Base-by-base conservation (phyloP, 2,329 filamentous ascomycete species). In the Sarocladium oryzae region DNA sequence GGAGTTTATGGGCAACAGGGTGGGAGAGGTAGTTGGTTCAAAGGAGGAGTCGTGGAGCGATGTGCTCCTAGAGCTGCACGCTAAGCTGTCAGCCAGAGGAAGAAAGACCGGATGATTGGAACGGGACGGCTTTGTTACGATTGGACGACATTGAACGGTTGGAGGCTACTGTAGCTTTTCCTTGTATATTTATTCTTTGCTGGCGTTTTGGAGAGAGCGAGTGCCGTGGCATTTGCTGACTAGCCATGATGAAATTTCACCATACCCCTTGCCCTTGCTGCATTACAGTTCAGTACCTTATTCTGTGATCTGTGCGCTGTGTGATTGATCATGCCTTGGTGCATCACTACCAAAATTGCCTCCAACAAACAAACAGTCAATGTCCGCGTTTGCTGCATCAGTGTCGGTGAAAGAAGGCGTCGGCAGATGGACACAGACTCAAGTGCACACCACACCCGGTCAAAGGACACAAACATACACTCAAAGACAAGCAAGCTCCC, bases 1-100 rank as follows among this genome's bases (percentile, higher is more conserved):
- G n/a, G 85, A 89, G 51, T 90, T 87, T 57, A 62, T 93, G 55
- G 65, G 71, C 11, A 76, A 76, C 32, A 63, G 62, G 74, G 77
- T 63, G 69, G 85, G 60, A 66, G 73, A 43, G 57, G 60, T n/a
- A 66, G 54, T 64, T 52, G 55, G 64, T 56, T 54, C 63, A 52
- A 57, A 65, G 58, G 57, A 64, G 40, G 68, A 71, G 54, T 61
- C 63, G 13, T 85, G 82, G 82, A 75, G 74, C 51, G 72, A 76
- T 56, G 74, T 75, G 11, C 60, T 84, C 15, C 67, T 76, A 16
- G 80, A 84, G 60, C 62, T 85, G 37, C 73, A 77, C 35, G 71
- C 71, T 53, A 76, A 72, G 60, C 64, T 85, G 41, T 64, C 83
- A 58, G 77, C 77, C 1, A 73, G 78, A 53, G 79, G 79, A 4